These are phyloP conservation scores for Cardamine chenopodiifolia DNA, from an alignment of 345 rosid genomes.

Conservation along the genomic window DNA sequence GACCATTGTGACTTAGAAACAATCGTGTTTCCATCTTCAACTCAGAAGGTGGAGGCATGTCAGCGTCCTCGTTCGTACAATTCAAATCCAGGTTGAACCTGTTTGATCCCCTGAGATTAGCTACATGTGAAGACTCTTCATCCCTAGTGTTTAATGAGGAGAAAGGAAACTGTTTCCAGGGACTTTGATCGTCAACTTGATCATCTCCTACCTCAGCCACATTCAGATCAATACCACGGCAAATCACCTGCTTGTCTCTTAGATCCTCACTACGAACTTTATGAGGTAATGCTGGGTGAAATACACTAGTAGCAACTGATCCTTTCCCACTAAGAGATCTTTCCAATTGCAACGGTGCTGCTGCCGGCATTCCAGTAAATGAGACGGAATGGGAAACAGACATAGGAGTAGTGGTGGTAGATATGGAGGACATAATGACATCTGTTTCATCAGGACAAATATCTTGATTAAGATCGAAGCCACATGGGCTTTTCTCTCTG, in stretches of 20 bases:
- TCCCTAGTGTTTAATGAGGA: constrained; percentile 55
- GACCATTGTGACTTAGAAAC: constrained; percentile 58
- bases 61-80: constrained; percentile 65
- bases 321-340: constrained; percentile 79
- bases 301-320: constrained; percentile 73
- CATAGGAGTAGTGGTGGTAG: constrained; percentile 48
- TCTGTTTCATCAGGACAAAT: constrained; percentile 77
- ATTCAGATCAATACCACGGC: constrained; percentile 83
- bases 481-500: constrained; percentile 60
- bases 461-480: constrained; percentile 87
- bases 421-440: constrained; percentile 45
- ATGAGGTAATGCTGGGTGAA: constrained; percentile 68
- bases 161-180: constrained; percentile 54
- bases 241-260: constrained; percentile 51
- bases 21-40: constrained; percentile 55
- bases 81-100: constrained; percentile 81
- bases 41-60: constrained; percentile 52
- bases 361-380: constrained; percentile 62
- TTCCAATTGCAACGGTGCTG: constrained; percentile 65
- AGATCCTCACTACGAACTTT: constrained; percentile 53
- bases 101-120: constrained; percentile 59
- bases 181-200: constrained; percentile 49
- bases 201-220: constrained; percentile 77
- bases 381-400: constrained; percentile 55
- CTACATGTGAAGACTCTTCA: constrained; percentile 68